Evolutionary conservation across 176 grass and related monocot genomes (phyloP).

Genomic region (Oropetium thomaeum): DNA sequence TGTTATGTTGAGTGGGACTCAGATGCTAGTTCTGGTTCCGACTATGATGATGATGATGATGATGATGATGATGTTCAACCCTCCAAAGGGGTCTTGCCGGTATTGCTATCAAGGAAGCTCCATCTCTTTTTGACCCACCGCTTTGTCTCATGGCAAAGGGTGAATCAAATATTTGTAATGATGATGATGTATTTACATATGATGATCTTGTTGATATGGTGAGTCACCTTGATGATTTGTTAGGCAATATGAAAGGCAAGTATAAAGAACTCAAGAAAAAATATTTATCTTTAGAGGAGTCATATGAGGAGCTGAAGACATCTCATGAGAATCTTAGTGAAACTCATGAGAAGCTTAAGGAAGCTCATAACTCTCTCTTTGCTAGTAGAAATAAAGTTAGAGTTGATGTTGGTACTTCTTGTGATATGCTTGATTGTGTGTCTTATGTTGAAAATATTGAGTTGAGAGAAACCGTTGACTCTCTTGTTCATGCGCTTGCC

Average conservation of each 20-base stretch:
- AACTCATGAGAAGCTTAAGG: neutral
- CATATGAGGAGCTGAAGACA: neutral
- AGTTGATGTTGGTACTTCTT: neutral
- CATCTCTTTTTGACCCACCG: neutral
- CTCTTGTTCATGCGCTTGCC: neutral
- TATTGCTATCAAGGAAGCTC: neutral
- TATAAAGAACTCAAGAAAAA: neutral
- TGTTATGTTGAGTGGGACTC: neutral
- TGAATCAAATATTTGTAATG: neutral
- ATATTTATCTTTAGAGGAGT: neutral
- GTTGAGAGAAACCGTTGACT: neutral
- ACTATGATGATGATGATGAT: neutral
- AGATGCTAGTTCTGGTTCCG: neutral
- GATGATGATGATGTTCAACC: neutral
- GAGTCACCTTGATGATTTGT: neutral
- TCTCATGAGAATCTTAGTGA: neutral
- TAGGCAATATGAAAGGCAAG: neutral
- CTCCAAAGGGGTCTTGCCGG: neutral
- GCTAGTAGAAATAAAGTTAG: neutral
- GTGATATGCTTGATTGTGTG: neutral
- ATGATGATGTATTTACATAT: neutral
- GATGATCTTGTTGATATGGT: neutral
- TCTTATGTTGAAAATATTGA: no score
- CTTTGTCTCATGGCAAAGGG: neutral
- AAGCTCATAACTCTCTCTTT: neutral